Evolutionary conservation across 2,329 filamentous ascomycete genomes (phyloP), one percentile per base, ranked within the genome.

Genomic region (Fusarium newnesense): DNA sequence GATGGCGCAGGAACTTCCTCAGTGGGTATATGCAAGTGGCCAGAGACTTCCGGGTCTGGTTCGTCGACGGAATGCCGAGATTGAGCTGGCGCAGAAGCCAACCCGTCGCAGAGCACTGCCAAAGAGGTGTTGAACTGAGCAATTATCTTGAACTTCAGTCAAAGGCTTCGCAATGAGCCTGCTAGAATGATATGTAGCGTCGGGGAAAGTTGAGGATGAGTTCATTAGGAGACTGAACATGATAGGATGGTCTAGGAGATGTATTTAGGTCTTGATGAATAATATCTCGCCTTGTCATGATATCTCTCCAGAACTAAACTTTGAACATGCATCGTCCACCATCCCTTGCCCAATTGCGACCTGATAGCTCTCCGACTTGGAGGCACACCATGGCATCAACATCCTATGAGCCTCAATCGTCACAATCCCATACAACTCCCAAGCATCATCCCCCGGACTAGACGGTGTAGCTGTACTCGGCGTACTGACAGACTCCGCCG

Each of bases 11-110:
- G 86, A 87, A 77, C 76, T 88, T 44, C 85, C 85, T 9, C 82
- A 84, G 76, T 87, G 85, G 85, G 83, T 83, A 58, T 79, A 84
- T 72, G 84, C 80, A 30, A 80, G 80, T 36, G 83, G 83, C 7
- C 69, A 80, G 62, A 79, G 82, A 18, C 72, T 86, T 21, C 78
- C 80, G 7, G 85, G 85, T 0, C 78, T 88, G 26, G 77, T 79
- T 18, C 78, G 82, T 36, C 79, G 86, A 21, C 81, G 86, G 24
- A 79, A 80, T 16, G 85, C 82, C 0, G 86, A 88, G 79, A 80
- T 88, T 19, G 76, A 74, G 12, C 72, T 88, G 62, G 65, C 69
- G 16, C 60, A 69, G 36, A 75, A 65, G 15, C 52, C 59, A 5
- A 75, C 71, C 0, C 69, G 40, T 9, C 57, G 40, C 3, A 58